Base-by-base conservation (phyloP, 805 yeast species). In the Yarrowia porcina region DNA sequence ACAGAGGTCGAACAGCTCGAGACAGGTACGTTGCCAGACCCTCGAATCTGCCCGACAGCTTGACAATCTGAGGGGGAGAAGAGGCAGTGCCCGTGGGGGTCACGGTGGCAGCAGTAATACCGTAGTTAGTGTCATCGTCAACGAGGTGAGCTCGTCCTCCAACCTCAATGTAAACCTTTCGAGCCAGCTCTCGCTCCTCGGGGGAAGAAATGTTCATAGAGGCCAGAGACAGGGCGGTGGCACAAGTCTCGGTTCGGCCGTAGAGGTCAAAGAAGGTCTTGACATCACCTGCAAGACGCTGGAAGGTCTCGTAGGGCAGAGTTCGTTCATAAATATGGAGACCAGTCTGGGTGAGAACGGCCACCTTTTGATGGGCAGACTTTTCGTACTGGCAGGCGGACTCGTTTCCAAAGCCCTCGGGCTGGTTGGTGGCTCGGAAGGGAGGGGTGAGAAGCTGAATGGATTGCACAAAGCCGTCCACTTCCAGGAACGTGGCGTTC, bases 161-260 rank as follows among this genome's bases (percentile, higher is more conserved):
- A 44, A 68, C 66, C 41, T 74, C 77, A 50, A 74, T 68, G 63
- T 66, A 75, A 23, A 70, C 70, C 56, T 65, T 68, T 11, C 74
- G 65, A 5, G 76, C 77, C 17, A 68, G 60, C 23, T 74, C 77
- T 17, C 70, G 65, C 25, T 78, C 88, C 21, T 68, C 68, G 4
- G 66, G 49, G 5, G 66, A 32, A 8, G 67, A 65, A 15, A 66
- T 20, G 63, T 89, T 85, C 70, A 96, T 65, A 12, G 76, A 88
- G 1, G 97, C 89, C 60, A 90, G 84, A 67, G 88, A 88, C 57
- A 94, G 78, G 11, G 97, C 88, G 1, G 94, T 86, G 0, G 97
- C 87, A 70, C 97, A 93, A 3, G 96, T 86, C 73, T 96, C 99
- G 60, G 89, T 85, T 59, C 86, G 81, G 6, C 98, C 97, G 72